Percentiles rank a stretch among this genome's conserved stretches.
Evolutionary conservation across 108 stramenopile species (phyloP).

Genomic region (Cyclotella choctawhatcheeana): DNA sequence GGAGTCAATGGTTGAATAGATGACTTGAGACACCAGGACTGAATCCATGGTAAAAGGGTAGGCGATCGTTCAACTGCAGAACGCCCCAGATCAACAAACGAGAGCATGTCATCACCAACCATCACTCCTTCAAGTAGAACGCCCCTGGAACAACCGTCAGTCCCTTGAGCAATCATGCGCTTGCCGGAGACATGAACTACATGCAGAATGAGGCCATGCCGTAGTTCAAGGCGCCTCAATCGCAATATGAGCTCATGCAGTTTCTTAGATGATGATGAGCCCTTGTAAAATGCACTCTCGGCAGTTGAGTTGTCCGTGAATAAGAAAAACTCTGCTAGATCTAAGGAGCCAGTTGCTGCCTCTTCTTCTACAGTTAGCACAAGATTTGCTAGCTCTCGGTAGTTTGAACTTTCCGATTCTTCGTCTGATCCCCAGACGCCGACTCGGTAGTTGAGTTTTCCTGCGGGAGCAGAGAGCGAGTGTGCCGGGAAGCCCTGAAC

Average conservation of each 20-base stretch:
- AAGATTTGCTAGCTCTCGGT: constrained; percentile 38
- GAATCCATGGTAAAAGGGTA: constrained; percentile 17
- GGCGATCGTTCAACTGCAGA: constrained; percentile 9
- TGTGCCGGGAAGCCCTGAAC: neutral
- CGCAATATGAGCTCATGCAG: constrained; percentile 15
- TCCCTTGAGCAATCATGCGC: constrained; percentile 42
- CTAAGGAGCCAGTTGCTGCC: constrained; percentile 16
- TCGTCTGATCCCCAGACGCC: constrained; percentile 27
- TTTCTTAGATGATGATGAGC: constrained; percentile 8
- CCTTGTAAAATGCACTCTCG: constrained; percentile 27
- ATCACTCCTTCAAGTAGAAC: constrained; percentile 29
- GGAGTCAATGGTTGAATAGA: constrained; percentile 12
- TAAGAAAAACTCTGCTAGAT: constrained; percentile 16
- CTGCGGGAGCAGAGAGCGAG: neutral
- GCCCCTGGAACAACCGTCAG: constrained; percentile 34
- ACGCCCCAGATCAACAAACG: constrained; percentile 21
- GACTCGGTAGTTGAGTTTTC: neutral
- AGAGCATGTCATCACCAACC: constrained; percentile 25
- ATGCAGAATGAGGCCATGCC: constrained; percentile 7
- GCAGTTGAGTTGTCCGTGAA: constrained; percentile 36
- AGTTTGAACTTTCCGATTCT: constrained; percentile 33
- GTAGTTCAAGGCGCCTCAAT: constrained; percentile 17
- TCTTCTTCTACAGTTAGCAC: constrained; percentile 39
- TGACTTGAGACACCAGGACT: neutral
- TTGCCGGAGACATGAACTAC: constrained; percentile 25